Base-by-base conservation (phyloP, 164 flowering plant genomes). In the Umbilicus rupestris region DNA sequence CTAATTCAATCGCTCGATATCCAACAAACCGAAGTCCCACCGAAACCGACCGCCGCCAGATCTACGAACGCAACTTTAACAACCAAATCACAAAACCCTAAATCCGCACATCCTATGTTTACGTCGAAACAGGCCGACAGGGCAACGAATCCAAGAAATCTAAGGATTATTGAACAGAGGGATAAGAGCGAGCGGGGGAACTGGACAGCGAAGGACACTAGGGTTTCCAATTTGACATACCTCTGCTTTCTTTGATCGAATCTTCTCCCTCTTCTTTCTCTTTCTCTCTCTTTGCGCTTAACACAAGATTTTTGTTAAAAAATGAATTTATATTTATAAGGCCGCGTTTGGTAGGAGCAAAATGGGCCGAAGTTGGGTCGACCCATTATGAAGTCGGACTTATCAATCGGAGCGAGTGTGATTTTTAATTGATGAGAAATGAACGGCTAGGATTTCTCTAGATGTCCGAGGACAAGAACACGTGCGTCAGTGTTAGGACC, bases 271-370 rank as follows among this genome's bases (percentile, higher is more conserved):
- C 45, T 46, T 46, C 50, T 20, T 3, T 49, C 55, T 20, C 55
- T 22, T 20, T 49, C 5, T 20, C 26, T 49, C 44, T 41, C 44
- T 41, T 28, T 49, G 24, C 22, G 55, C 28, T n/a, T 49, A n/a
- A 1, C 0, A 20, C 2, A 6, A 5, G 20, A 49, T 20, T 49
- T 41, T 9, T 41, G 44, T 41, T 2, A 41, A 10, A 20, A 12
- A 49, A 14, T 45, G 55, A 9, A 49, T 6, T 49, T 6, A 14
- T 2, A 49, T 49, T 49, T 49, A 49, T 49, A 49, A 49, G 55
- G 55, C 55, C 55, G 55, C 55, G 55, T 20, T 49, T 49, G 28
- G 55, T 49, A 20, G 55, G 55, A 49, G 55, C 55, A 28, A 49
- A 49, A n/a, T 49, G 55, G 55, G 55, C 55, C 28, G 28, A 20